These are phyloP conservation scores for Naganishia onofrii DNA, from an alignment of 768 basidiomycete genomes.

Conservation along the genomic window DNA sequence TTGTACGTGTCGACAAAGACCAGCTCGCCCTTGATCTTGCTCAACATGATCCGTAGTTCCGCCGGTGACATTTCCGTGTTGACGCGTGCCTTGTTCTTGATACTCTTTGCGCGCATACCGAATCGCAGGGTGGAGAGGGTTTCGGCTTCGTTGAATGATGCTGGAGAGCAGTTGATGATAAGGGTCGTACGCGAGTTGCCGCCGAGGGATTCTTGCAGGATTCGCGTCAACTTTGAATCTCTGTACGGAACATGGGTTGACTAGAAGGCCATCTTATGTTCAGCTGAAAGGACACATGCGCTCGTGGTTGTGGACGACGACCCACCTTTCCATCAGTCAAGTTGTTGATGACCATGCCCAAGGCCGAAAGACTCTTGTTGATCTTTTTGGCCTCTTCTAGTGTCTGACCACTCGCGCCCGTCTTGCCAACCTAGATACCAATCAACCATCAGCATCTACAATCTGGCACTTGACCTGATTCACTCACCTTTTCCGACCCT, in stretches of 20 bases:
- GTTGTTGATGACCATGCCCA: constrained; percentile 99
- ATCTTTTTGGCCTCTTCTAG: constrained; percentile 99
- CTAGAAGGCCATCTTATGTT: constrained; percentile 55
- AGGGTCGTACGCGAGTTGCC: constrained; percentile 69
- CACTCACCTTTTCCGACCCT: constrained; percentile 82
- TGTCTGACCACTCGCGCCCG: constrained; percentile 97
- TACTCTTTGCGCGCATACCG: constrained; percentile 99
- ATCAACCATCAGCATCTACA: neutral
- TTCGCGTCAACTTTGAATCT: constrained; percentile 97
- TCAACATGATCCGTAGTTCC: constrained; percentile 87
- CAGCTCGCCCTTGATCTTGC: constrained; percentile 61
- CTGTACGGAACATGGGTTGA: constrained; percentile 96
- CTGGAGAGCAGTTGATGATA: constrained; percentile 94
- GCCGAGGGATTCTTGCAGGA: constrained; percentile 68
- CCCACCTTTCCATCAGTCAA: constrained; percentile 89
- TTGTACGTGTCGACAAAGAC: constrained; percentile 27
- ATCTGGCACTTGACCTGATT: neutral
- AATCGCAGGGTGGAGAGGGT: constrained; percentile 96
- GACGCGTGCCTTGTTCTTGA: constrained; percentile 99
- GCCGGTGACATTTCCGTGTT: constrained; percentile 93
- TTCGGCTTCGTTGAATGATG: constrained; percentile 93
- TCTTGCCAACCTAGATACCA: constrained; percentile 71
- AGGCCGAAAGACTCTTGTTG: constrained; percentile 93
- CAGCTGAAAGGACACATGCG: neutral
- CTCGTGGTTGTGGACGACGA: neutral